Percentiles rank a stretch among this genome's conserved stretches.
phyloP scores from a whole-genome alignment of 2,329 filamentous ascomycete species.

The Fusarium sp. region DNA sequence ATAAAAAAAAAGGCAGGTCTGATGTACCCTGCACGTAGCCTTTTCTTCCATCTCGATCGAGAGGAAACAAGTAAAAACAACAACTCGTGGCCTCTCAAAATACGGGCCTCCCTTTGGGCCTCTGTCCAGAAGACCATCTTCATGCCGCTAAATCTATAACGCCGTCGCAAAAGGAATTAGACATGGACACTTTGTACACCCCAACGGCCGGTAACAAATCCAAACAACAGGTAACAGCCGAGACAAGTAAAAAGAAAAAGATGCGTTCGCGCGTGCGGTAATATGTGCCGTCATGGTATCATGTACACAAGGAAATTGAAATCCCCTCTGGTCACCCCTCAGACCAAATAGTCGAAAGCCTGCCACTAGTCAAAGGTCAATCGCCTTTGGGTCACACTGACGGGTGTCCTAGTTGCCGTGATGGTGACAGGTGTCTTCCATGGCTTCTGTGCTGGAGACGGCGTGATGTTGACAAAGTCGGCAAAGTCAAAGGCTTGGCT shows the following conservation, averaged over 20 bases:
- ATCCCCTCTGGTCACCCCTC: conserved; percentile 23
- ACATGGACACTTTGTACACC: conserved; percentile 42
- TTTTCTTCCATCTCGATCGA: conserved; percentile 36
- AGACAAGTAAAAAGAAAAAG: conserved; percentile 18
- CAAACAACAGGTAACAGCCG: conserved; percentile 27
- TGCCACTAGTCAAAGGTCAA: conserved; percentile 85
- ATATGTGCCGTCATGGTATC: conserved; percentile 56
- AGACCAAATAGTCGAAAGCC: conserved; percentile 33
- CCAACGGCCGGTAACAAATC: conserved; percentile 23
- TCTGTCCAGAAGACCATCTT: conserved; percentile 30
- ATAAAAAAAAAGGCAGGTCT: conserved; percentile 11
- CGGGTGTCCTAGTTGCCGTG: conserved; percentile 66
- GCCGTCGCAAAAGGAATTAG: conserved; percentile 40
- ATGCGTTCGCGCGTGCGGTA: conserved; percentile 40
- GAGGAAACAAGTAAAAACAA: conserved; percentile 33
- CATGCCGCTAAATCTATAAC: conserved; percentile 48
- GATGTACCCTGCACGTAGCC: conserved; percentile 8
- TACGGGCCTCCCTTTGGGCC: conserved; percentile 21
- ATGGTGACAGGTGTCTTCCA: conserved; percentile 85
- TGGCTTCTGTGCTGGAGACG: conserved; percentile 90
- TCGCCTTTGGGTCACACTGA: conserved; percentile 79
- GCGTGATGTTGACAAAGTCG: conserved; percentile 98
- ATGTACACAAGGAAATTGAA: conserved; percentile 50
- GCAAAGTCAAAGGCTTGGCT: conserved; percentile 91
- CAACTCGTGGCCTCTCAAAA: conserved; percentile 22